A percentile compares a stretch with the other conserved stretches of the same genome.
Evolutionary conservation across 306 rosid species (phyloP).

Genomic region (Dalbergia cochinchinensis): DNA sequence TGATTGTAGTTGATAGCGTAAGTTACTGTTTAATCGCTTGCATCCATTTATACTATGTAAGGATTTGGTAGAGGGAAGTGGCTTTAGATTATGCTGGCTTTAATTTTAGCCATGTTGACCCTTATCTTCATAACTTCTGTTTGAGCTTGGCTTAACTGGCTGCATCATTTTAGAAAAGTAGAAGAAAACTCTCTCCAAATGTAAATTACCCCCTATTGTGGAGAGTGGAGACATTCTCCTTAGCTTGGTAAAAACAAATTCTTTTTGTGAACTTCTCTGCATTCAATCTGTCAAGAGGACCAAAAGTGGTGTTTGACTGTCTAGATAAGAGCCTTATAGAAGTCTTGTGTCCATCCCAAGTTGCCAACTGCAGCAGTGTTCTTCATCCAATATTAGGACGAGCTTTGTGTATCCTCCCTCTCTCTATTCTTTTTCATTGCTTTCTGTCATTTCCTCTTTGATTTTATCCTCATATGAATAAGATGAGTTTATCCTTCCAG

Average conservation of each 20-base stretch:
- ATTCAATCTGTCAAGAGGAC: constrained; percentile 21
- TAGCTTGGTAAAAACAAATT: not conserved
- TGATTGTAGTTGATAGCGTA: constrained; percentile 93
- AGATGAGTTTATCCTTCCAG: constrained; percentile 56
- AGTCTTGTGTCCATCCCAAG: not conserved
- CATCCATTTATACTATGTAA: constrained; percentile 11
- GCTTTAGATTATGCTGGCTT: constrained; percentile 23
- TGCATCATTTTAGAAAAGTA: not conserved
- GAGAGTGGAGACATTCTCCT: constrained; percentile 25
- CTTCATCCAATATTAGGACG: constrained; percentile 8
- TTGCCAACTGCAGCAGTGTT: not conserved
- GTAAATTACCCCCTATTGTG: not conserved
- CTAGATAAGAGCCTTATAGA: constrained; percentile 17
- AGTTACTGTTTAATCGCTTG: constrained; percentile 45
- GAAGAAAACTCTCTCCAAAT: constrained; percentile 1
- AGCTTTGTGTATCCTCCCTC: constrained; percentile 21
- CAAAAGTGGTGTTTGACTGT: constrained; percentile 15
- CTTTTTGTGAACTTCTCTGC: constrained; percentile 24
- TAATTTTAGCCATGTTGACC: constrained; percentile 12
- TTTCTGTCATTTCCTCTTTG: constrained; percentile 22
- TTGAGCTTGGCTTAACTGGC: not conserved
- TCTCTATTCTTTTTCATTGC: not conserved
- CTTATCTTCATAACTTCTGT: constrained; percentile 7
- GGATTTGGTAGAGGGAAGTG: constrained; percentile 33
- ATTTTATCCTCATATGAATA: constrained; percentile 23